Percentiles rank a stretch among this genome's conserved stretches.
Evolutionary conservation across 2,329 filamentous ascomycete species (phyloP).

Genomic region (Thelonectria rubi): DNA sequence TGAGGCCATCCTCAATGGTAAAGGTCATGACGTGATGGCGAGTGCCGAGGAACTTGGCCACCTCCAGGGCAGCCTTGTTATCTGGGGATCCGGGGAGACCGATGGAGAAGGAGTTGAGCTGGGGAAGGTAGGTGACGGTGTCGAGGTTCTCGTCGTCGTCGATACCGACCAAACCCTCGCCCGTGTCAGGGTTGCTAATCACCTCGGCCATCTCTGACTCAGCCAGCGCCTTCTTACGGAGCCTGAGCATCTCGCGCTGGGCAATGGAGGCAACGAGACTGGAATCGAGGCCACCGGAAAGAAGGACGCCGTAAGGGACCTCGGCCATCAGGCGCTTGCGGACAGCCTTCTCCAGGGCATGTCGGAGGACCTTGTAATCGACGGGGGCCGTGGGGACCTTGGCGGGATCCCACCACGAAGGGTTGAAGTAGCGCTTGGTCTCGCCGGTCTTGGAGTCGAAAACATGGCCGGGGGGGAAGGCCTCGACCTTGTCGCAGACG

Average conservation of each 20-base stretch:
- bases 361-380: slow-evolving; percentile 83
- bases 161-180: slow-evolving; percentile 86
- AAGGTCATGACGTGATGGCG: slow-evolving; percentile 99
- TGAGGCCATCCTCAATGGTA: slow-evolving; percentile 95
- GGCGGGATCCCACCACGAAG: slow-evolving; percentile 87
- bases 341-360: slow-evolving; percentile 87
- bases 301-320: slow-evolving; percentile 94
- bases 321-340: slow-evolving; percentile 98
- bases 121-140: slow-evolving; percentile 88
- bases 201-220: slow-evolving; percentile 54
- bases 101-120: slow-evolving; percentile 99
- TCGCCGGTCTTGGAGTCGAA: slow-evolving; percentile 93
- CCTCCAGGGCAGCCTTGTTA: slow-evolving; percentile 88
- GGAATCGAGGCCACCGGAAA: slow-evolving; percentile 95
- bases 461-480: slow-evolving; percentile 94
- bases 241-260: slow-evolving; percentile 85
- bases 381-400: slow-evolving; percentile 82
- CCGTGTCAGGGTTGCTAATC: slow-evolving; percentile 61
- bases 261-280: slow-evolving; percentile 95
- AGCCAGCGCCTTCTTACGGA: slow-evolving; percentile 71
- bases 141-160: slow-evolving; percentile 91
- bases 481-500: slow-evolving; percentile 93
- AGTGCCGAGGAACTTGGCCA: slow-evolving; percentile 95
- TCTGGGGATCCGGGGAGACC: slow-evolving; percentile 93
- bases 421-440: slow-evolving; percentile 88